A percentile compares a stretch with the other conserved stretches of the same genome.
phyloP scores from a whole-genome alignment of 306 rosid genomes.

The Rosa chinensis region DNA sequence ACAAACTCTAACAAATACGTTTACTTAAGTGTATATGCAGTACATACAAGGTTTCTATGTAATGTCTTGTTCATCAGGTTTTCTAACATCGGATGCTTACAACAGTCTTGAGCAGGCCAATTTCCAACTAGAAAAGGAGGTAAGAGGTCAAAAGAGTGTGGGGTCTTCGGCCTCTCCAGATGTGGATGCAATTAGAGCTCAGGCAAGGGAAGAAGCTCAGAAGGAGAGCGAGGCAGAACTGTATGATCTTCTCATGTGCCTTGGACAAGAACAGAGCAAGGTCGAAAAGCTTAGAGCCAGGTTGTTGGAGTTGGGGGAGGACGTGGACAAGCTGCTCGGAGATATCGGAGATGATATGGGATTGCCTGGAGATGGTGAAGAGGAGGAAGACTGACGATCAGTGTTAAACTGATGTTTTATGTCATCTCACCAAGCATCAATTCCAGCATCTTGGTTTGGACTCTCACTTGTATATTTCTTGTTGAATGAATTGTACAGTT shows the following conservation, averaged over 20 bases:
- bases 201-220: constrained; percentile 96
- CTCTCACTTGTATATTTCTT: constrained; percentile 35
- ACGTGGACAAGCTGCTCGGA: constrained; percentile 75
- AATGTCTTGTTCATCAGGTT: too few relatives aligned
- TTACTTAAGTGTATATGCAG: too few relatives aligned
- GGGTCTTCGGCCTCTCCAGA: constrained; percentile 47
- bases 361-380: constrained; percentile 46
- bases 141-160: constrained; percentile 52
- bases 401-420: constrained; percentile 16
- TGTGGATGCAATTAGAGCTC: constrained; percentile 73
- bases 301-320: constrained; percentile 87
- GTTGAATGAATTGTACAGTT: constrained; percentile 40
- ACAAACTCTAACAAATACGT: too few relatives aligned
- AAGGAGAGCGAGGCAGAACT: constrained; percentile 91
- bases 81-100: constrained; percentile 88
- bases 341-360: constrained; percentile 81
- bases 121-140: constrained; percentile 71
- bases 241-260: constrained; percentile 89
- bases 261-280: constrained; percentile 96
- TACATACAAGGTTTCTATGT: too few relatives aligned
- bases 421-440: background rate
- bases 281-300: constrained; percentile 75
- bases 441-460: constrained; percentile 11
- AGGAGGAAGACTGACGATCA: constrained; percentile 41
- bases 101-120: constrained; percentile 92